Base-by-base conservation (phyloP, 2,329 filamentous ascomycete species). In the Tetracladium maxilliforme region DNA sequence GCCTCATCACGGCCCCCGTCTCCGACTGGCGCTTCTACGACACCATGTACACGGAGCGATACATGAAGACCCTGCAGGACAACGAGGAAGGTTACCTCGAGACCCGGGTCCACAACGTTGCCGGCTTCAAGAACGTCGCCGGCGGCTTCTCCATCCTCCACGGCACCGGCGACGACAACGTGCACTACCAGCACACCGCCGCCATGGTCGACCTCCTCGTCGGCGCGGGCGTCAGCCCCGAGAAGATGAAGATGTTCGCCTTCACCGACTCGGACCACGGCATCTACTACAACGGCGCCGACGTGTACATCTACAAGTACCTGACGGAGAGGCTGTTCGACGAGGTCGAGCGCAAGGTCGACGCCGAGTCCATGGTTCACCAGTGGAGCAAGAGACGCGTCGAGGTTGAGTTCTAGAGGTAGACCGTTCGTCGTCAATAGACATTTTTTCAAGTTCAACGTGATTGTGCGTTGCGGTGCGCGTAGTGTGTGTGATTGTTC, bases 1-100 rank as follows among this genome's bases (percentile, higher is more conserved):
- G 61, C 0, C 45, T 78, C 7, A 70, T 74, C 36, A 70, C 69
- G 0, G 73, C 73, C 0, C 73, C 73, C 0, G 71, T 79, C 1
- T 59, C 58, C 3, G 74, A 80, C 48, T 79, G 70, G 69, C 61
- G 71, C 2, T 70, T 79, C 50, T 80, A 80, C 45, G 72, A 80
- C 44, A 64, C 59, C 28, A 66, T 79, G 55, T 80, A 78, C 43
- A 77, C 74, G 0, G 74, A 80, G 45, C 62, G 74, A 8, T 80
- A 76, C 50, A 79, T 80, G 73, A 76, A 77, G 48, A 65, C 57
- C 2, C 56, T 61, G 2, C 48, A 52, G 4, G 47, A 50, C 20
- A 79, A 79, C 39, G 49, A 48, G 1, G 63, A 47, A 0, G 72
- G 71, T 16, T 80, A 80, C 48, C 61, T 63, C 29, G 52, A 55